phyloP scores from a whole-genome alignment of 345 rosid species.

The Cochlearia excelsa region DNA sequence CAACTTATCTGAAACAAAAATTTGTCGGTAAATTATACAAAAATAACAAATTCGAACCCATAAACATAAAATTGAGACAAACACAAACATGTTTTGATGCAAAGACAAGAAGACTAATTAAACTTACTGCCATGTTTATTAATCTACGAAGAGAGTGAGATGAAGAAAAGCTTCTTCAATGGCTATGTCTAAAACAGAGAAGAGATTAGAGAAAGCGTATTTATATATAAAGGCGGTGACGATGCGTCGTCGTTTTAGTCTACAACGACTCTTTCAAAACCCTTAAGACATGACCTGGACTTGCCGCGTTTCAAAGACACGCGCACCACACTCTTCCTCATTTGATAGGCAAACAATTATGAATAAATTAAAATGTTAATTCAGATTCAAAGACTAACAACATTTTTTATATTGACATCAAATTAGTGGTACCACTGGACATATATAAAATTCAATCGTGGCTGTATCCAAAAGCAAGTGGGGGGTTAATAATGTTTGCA shows the following conservation, averaged over 20 bases:
- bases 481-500: too few species aligned
- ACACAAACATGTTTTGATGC: neutral
- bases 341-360: too few species aligned
- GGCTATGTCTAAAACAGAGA: conserved; percentile 14
- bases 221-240: conserved; percentile 18
- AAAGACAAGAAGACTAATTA: neutral
- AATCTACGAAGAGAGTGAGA: neutral
- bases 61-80: neutral
- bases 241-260: neutral
- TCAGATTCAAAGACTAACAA: too few species aligned
- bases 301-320: too few species aligned
- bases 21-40: neutral
- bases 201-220: neutral
- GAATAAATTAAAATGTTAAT: too few species aligned
- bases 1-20: conserved; percentile 17
- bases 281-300: too few species aligned
- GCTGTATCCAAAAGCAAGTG: too few species aligned
- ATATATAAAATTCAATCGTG: too few species aligned
- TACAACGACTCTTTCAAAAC: conserved; percentile 11
- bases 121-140: conserved; percentile 35
- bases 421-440: too few species aligned
- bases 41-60: neutral
- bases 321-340: too few species aligned
- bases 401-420: too few species aligned
- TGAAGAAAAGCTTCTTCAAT: conserved; percentile 22